A percentile compares a stretch with the other conserved stretches of the same genome.
These are phyloP conservation scores for Suaeda aralocaspica DNA, from an alignment of 148 eudicot species.

Conservation along the genomic window DNA sequence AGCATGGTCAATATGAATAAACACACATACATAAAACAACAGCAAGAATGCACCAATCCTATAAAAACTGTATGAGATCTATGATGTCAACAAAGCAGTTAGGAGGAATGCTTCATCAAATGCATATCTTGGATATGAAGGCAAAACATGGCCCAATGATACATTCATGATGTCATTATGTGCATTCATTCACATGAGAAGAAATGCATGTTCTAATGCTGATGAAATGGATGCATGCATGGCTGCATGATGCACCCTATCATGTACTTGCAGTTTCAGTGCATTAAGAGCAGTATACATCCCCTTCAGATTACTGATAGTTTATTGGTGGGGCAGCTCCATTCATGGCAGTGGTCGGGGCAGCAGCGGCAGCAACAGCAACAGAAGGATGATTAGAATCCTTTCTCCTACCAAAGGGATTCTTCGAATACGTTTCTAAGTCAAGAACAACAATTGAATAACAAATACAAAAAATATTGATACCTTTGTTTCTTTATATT, in stretches of 20 bases:
- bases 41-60: slow-evolving; percentile 42
- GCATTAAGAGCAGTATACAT: slow-evolving; percentile 76
- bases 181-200: slow-evolving; percentile 49
- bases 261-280: slow-evolving; percentile 49
- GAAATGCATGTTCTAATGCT: slow-evolving; percentile 55
- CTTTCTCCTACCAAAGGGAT: slow-evolving; percentile 91
- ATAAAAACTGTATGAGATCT: slow-evolving; percentile 20
- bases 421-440: slow-evolving; percentile 76
- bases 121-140: slow-evolving; percentile 42
- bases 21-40: slow-evolving; percentile 28
- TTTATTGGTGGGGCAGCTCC: slow-evolving; percentile 52
- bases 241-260: slow-evolving; percentile 94
- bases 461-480: too few species aligned
- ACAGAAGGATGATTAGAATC: slow-evolving; percentile 48
- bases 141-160: slow-evolving; percentile 32
- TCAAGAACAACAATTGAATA: slow-evolving; percentile 38
- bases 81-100: slow-evolving; percentile 27
- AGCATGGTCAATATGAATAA: slow-evolving; percentile 20
- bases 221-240: slow-evolving; percentile 75
- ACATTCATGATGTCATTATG: slow-evolving; percentile 45
- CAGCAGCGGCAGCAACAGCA: slow-evolving; percentile 32
- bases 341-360: slow-evolving; percentile 32
- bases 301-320: slow-evolving; percentile 93
- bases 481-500: too few species aligned
- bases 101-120: slow-evolving; percentile 36